Evolutionary conservation across 2,329 filamentous ascomycete genomes (phyloP).

Genomic region (Ophiostoma himal-ulmi): DNA sequence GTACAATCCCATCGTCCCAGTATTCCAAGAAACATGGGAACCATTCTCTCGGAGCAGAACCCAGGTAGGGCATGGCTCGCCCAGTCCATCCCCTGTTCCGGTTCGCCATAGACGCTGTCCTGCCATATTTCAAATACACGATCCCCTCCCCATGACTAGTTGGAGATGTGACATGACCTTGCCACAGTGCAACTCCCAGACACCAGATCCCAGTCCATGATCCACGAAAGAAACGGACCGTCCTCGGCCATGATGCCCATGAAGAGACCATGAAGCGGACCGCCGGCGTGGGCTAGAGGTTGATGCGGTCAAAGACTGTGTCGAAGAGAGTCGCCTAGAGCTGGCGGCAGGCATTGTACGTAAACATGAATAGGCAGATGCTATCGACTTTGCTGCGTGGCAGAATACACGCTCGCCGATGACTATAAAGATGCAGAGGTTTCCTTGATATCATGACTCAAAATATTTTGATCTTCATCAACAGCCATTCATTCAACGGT

Average conservation of each 20-base stretch:
- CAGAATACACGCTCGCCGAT: background rate
- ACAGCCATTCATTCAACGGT: conserved; percentile 1
- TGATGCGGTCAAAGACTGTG: background rate
- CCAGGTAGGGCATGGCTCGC: background rate
- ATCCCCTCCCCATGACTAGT: background rate
- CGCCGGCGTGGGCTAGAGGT: too few species aligned
- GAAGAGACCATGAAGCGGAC: background rate
- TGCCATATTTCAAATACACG: background rate
- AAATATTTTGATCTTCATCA: background rate
- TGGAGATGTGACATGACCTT: background rate
- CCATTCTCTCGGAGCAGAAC: background rate
- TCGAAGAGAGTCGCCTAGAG: background rate
- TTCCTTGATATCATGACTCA: background rate
- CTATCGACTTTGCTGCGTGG: background rate
- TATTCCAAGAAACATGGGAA: background rate
- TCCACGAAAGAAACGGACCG: background rate
- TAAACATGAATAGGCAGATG: background rate
- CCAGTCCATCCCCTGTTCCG: background rate
- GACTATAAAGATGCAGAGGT: background rate
- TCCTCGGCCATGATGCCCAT: background rate
- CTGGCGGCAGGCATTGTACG: background rate
- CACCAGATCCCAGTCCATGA: background rate
- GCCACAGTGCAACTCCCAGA: background rate
- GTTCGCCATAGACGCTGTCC: too few species aligned
- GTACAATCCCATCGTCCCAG: background rate